Percentiles rank a stretch among this genome's conserved stretches.
These are phyloP conservation scores for Camellia lanceoleosa DNA, from an alignment of 148 eudicot species.

Conservation along the genomic window DNA sequence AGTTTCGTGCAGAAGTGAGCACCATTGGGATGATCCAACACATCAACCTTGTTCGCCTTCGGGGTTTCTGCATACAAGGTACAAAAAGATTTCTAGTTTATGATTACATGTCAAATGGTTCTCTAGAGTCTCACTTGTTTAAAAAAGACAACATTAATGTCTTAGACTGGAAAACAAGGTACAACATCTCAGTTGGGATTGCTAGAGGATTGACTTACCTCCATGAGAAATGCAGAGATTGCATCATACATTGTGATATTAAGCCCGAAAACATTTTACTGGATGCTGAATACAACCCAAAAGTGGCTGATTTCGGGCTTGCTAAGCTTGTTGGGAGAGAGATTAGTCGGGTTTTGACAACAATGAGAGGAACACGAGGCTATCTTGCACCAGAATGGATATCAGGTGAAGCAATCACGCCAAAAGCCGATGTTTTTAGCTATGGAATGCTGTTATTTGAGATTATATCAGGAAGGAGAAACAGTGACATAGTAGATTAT, in stretches of 20 bases:
- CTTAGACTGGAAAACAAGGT: no score
- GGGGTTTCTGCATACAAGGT: not conserved
- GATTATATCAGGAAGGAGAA: not conserved
- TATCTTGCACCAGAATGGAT: not conserved
- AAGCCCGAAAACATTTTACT: no score
- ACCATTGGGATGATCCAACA: not conserved
- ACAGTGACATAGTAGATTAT: not conserved
- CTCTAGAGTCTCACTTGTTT: not conserved
- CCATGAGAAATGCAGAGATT: not conserved
- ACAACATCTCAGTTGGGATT: no score
- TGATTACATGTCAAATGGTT: no score
- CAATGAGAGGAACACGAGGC: not conserved
- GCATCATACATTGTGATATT: not conserved
- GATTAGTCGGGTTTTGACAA: no score
- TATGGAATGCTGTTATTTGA: not conserved
- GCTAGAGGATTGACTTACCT: no score
- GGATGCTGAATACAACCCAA: no score
- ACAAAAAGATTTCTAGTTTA: not conserved
- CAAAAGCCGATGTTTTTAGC: constrained; percentile 2
- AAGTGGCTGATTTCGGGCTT: no score
- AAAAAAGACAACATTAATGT: not conserved
- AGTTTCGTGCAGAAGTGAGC: not conserved
- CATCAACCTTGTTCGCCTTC: not conserved
- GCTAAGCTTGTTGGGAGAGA: no score
- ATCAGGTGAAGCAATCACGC: not conserved